Evolutionary conservation across 805 yeast species (phyloP).

Genomic region (Monosporozyma siamensis): DNA sequence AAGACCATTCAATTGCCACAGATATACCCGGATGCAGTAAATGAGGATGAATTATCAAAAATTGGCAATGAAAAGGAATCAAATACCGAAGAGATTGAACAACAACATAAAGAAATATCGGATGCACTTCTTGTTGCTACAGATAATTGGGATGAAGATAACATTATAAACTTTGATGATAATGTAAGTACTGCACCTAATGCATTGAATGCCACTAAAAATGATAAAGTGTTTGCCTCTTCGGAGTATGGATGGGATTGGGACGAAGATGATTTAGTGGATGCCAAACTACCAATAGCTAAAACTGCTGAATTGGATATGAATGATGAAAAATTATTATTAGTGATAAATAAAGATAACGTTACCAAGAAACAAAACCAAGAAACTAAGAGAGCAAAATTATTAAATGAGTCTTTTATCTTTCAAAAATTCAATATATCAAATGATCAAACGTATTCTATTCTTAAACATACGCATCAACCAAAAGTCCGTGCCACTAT

Average conservation of each 20-base stretch:
- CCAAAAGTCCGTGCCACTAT: conserved; percentile 87
- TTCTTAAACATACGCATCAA: conserved; percentile 76
- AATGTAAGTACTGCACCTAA: no score
- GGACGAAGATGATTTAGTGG: conserved; percentile 57
- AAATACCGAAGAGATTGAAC: conserved; percentile 12
- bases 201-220: conserved; percentile 23
- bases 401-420: conserved; percentile 41
- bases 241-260: conserved; percentile 23
- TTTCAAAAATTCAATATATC: conserved; percentile 69
- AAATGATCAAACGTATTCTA: conserved; percentile 79
- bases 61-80: conserved; percentile 10
- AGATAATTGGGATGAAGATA: conserved; percentile 70
- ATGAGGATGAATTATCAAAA: conserved; percentile 9
- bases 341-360: conserved; percentile 32
- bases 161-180: conserved; percentile 6
- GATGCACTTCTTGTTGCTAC: conserved; percentile 57
- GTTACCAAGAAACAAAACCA: not conserved
- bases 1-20: conserved; percentile 17
- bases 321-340: conserved; percentile 77
- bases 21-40: conserved; percentile 13
- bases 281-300: conserved; percentile 43
- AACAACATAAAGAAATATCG: conserved; percentile 27
- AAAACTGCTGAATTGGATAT: conserved; percentile 46
- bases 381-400: conserved; percentile 29
- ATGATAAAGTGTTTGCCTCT: conserved; percentile 10